Percentiles rank a stretch among this genome's conserved stretches.
phyloP scores from a whole-genome alignment of 345 rosid genomes.

The Aquilaria malaccensis region DNA sequence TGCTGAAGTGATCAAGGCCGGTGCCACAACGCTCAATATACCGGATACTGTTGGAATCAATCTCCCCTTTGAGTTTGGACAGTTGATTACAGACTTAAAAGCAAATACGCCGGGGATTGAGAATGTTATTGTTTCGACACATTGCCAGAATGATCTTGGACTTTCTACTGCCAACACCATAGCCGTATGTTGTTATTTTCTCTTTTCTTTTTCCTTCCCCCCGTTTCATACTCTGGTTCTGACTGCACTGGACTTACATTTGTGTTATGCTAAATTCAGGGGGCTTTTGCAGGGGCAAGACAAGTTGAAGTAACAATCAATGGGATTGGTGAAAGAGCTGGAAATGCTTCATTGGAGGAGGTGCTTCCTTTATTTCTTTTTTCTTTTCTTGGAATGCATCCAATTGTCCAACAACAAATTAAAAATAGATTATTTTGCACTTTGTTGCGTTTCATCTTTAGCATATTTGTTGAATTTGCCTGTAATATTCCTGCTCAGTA shows the following conservation, averaged over 20 bases:
- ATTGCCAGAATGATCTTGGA: slow-evolving; percentile 99
- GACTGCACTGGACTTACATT: slow-evolving; percentile 14
- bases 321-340: slow-evolving; percentile 99
- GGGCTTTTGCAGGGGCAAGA: slow-evolving; percentile 86
- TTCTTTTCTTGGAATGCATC: too few relatives aligned
- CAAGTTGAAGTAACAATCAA: slow-evolving; percentile 93
- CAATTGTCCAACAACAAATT: too few relatives aligned
- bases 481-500: too few relatives aligned
- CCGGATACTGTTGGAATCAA: slow-evolving; percentile 97
- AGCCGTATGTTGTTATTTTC: slow-evolving; percentile 42
- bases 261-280: slow-evolving; percentile 38
- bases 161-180: slow-evolving; percentile 96
- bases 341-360: slow-evolving; percentile 98
- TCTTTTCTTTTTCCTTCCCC: not conserved
- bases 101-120: slow-evolving; percentile 87
- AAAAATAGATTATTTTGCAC: too few relatives aligned
- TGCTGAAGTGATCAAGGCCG: slow-evolving; percentile 92
- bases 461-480: too few relatives aligned
- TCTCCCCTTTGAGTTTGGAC: slow-evolving; percentile 72
- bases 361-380: slow-evolving; percentile 21
- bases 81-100: slow-evolving; percentile 78
- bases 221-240: not conserved
- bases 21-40: slow-evolving; percentile 90
- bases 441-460: too few relatives aligned
- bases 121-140: slow-evolving; percentile 84